Conservation (phyloP, 179 eudicot species). For the Camellia oleifera region DNA sequence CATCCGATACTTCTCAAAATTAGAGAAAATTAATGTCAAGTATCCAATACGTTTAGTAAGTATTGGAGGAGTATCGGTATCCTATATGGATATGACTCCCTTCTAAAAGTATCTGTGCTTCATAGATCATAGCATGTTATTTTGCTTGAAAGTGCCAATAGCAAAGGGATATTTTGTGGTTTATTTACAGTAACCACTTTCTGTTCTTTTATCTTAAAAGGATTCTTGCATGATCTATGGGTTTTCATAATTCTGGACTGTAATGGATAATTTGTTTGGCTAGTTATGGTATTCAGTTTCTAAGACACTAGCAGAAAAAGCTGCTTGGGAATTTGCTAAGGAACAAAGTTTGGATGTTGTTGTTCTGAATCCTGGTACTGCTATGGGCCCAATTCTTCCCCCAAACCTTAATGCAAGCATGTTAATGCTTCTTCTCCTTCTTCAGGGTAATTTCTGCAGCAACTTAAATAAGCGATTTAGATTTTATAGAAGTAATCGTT, state of each 20-base stretch:
- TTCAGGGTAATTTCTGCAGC: slow-evolving; percentile 54
- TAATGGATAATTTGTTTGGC: slow-evolving; percentile 8
- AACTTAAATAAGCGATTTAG: background rate
- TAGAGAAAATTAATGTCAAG: no score
- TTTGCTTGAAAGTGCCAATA: no score
- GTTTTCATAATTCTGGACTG: background rate
- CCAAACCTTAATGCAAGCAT: slow-evolving; percentile 86
- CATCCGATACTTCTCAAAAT: no score
- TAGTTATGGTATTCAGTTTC: slow-evolving; percentile 90
- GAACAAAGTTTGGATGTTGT: slow-evolving; percentile 71
- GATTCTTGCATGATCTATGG: background rate
- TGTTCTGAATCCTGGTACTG: slow-evolving; percentile 80
- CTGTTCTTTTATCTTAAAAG: background rate
- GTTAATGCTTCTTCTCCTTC: slow-evolving; percentile 72
- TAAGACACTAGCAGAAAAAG: slow-evolving; percentile 74
- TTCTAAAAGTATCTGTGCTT: no score
- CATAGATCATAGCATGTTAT: no score
- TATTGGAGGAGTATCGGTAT: no score
- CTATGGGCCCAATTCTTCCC: slow-evolving; percentile 77
- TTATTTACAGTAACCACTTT: background rate
- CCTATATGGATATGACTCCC: no score
- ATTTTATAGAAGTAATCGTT: background rate
- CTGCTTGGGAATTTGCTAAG: slow-evolving; percentile 78
- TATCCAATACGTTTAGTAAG: no score
- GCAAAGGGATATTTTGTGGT: background rate